Conservation (phyloP, 2,329 filamentous ascomycete genomes). For the Verticillium longisporum region DNA sequence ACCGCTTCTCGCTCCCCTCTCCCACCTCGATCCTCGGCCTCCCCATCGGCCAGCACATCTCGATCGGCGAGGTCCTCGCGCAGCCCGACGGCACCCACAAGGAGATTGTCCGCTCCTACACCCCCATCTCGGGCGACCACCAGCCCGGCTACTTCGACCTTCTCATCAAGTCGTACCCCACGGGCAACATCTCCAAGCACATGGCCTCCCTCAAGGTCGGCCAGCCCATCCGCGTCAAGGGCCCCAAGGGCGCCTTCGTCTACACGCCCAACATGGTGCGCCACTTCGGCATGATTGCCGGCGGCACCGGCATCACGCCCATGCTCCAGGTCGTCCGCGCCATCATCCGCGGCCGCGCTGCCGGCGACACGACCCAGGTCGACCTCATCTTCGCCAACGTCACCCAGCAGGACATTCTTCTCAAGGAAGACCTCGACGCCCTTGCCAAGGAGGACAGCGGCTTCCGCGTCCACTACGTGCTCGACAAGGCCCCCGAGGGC, state of each 20-base stretch:
- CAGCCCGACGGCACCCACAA: slow-evolving; percentile 66
- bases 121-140: slow-evolving; percentile 83
- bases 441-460: slow-evolving; percentile 69
- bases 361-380: slow-evolving; percentile 80
- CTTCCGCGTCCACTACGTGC: slow-evolving; percentile 87
- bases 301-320: slow-evolving; percentile 94
- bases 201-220: slow-evolving; percentile 78
- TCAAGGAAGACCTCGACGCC: slow-evolving; percentile 84
- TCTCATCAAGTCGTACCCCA: slow-evolving; percentile 95
- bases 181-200: slow-evolving; percentile 94
- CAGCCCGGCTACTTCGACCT: slow-evolving; percentile 91
- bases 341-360: slow-evolving; percentile 71
- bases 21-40: slow-evolving; percentile 81
- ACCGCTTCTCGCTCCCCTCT: slow-evolving; percentile 82
- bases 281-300: slow-evolving; percentile 96
- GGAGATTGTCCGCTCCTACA: slow-evolving; percentile 87
- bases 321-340: slow-evolving; percentile 97
- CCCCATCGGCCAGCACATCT: slow-evolving; percentile 98
- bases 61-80: slow-evolving; percentile 70
- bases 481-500: slow-evolving; percentile 88
- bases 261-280: slow-evolving; percentile 96
- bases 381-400: slow-evolving; percentile 98
- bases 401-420: slow-evolving; percentile 82
- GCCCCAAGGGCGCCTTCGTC: slow-evolving; percentile 96
- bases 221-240: slow-evolving; percentile 81